Base-by-base conservation (phyloP, 305 asterid species). In the Fraxinus nigra region DNA sequence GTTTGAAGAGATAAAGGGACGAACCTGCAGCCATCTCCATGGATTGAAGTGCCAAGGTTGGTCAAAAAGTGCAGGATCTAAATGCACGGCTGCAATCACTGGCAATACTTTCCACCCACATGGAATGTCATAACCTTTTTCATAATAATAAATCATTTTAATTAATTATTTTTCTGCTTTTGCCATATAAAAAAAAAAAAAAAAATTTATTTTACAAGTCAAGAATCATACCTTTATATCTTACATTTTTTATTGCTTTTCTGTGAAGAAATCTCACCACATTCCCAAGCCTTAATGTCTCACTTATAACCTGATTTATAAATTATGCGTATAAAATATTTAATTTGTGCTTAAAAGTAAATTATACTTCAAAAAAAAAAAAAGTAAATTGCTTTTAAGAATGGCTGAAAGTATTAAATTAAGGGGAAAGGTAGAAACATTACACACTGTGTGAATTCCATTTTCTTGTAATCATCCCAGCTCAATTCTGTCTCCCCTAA, bases 101-200 rank as follows among this genome's bases (percentile, higher is more conserved):
- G 98, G 98, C 84, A 95, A 82, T 84, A 95, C 97, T 91, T 95
- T 93, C 98, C 98, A 95, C 24, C 98, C 98, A 90, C 97, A 81
- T 92, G 98, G 98, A 95, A 95, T 95, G 92, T 93, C 96, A 92
- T 93, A 92, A 46, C 95, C 98, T 94, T 88, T 89, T 86, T 79
- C 26, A 63, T 13, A 73, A 22, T 37, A 20, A 43, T 22, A 2
- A 63, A 32, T 7, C 11, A 75, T 43, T 2, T 69, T n/a, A 73
- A 38, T 9, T 54, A 10, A 13, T 63, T 74, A 11, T 67, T 13
- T 30, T 69, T 38, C 22, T 69, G 22, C 9, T 5, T 61, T 61
- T 38, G 10, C 26, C 11, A 56, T 56, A 56, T 18, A 56, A 56
- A 18, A n/a, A n/a, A n/a, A n/a, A n/a, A n/a, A n/a, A n/a, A n/a